These are phyloP conservation scores for Chalciporus pseudorubinellus DNA, from an alignment of 768 basidiomycete genomes.

Conservation along the genomic window DNA sequence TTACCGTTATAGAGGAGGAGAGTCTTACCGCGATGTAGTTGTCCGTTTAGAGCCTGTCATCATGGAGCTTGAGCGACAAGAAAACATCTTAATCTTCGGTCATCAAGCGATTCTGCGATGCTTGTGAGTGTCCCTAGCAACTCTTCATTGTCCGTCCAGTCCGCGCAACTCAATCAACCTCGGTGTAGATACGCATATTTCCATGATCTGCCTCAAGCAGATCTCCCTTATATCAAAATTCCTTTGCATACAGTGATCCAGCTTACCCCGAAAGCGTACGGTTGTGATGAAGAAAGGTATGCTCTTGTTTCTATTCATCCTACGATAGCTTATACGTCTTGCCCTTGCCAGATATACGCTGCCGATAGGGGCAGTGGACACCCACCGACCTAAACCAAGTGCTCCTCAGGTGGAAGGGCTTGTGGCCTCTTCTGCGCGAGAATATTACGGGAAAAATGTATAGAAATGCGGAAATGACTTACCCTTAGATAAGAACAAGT, in stretches of 20 bases:
- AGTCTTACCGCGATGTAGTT: constrained; percentile 97
- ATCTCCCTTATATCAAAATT: constrained; percentile 97
- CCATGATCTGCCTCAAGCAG: constrained; percentile 85
- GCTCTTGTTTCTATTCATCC: constrained; percentile 2
- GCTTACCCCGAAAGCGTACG: constrained; percentile 96
- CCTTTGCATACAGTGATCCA: constrained; percentile 98
- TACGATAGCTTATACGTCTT: constrained; percentile 1
- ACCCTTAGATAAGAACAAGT: neutral
- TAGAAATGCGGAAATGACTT: constrained; percentile 6
- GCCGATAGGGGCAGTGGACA: constrained; percentile 92
- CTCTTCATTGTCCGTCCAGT: neutral
- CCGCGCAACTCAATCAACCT: neutral
- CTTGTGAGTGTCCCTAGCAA: constrained; percentile 45
- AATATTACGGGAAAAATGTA: constrained; percentile 34
- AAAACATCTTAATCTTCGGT: constrained; percentile 94
- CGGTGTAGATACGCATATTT: constrained; percentile 89
- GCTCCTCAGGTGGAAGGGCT: constrained; percentile 20
- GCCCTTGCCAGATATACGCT: constrained; percentile 65
- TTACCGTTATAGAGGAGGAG: constrained; percentile 95
- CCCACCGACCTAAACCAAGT: constrained; percentile 67
- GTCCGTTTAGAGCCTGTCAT: constrained; percentile 95
- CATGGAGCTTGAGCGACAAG: constrained; percentile 97
- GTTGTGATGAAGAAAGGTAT: constrained; percentile 94
- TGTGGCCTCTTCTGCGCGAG: constrained; percentile 26
- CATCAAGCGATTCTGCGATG: constrained; percentile 91